These are phyloP conservation scores for Rhododendron simsii DNA, from an alignment of 148 eudicot genomes.

Conservation along the genomic window DNA sequence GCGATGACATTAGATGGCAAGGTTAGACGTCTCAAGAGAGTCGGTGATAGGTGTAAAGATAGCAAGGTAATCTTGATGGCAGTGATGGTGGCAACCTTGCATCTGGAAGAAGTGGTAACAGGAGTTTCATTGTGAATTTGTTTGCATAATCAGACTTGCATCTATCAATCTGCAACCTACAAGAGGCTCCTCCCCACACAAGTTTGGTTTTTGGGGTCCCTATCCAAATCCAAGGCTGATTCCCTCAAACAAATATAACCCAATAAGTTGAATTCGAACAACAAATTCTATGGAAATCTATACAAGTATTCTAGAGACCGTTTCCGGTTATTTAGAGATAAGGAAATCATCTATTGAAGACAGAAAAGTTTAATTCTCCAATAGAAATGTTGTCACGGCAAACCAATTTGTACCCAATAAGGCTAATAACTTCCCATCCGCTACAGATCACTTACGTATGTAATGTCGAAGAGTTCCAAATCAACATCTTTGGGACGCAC, in stretches of 20 bases:
- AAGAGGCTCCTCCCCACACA: not conserved
- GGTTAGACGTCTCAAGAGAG: not conserved
- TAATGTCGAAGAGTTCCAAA: constrained; percentile 90
- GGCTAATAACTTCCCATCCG: not conserved
- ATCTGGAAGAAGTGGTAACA: not conserved
- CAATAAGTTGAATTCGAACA: constrained; percentile 7
- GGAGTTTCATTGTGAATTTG: not conserved
- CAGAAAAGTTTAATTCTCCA: not conserved
- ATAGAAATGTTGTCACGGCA: not conserved
- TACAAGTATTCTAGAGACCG: not conserved
- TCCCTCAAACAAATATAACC: not conserved
- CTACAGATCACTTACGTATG: constrained; percentile 62
- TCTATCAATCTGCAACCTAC: not conserved
- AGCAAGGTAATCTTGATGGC: not conserved
- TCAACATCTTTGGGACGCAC: constrained; percentile 84
- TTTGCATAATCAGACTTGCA: not conserved
- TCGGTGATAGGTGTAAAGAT: not conserved
- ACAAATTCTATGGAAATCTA: not conserved
- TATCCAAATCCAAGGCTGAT: not conserved
- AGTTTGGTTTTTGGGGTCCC: not conserved
- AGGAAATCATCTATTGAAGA: not conserved
- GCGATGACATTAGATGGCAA: not conserved
- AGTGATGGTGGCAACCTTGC: not conserved
- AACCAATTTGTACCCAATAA: not conserved
- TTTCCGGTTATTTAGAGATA: not conserved